These are phyloP conservation scores for Amanita exitialis DNA, from an alignment of 768 basidiomycete genomes.

Conservation along the genomic window DNA sequence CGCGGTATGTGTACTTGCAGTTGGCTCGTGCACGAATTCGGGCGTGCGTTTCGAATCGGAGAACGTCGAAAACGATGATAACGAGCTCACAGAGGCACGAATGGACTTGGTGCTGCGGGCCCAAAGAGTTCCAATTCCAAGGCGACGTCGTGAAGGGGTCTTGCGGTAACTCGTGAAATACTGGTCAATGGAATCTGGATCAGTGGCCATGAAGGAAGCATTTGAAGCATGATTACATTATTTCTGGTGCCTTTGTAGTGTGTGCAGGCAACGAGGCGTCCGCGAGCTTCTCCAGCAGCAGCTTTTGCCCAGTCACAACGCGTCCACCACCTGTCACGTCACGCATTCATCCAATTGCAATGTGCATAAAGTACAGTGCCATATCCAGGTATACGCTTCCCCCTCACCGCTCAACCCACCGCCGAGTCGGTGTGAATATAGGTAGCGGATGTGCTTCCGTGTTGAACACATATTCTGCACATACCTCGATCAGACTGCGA, in stretches of 20 bases:
- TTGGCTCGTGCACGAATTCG: not conserved
- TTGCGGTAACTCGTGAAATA: slow-evolving; percentile 18
- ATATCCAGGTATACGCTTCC: not conserved
- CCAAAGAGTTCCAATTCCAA: slow-evolving; percentile 1
- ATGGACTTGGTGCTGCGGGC: not conserved
- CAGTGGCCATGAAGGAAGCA: slow-evolving; percentile 13
- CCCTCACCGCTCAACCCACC: not conserved
- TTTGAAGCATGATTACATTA: slow-evolving; percentile 3
- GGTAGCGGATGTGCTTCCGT: slow-evolving; percentile 57
- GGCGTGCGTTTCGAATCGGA: not conserved
- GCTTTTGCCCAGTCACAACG: not conserved
- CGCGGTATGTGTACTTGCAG: not conserved
- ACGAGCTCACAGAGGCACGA: not conserved
- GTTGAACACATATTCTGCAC: slow-evolving; percentile 77
- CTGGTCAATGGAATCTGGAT: slow-evolving; percentile 15
- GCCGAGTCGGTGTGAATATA: slow-evolving; percentile 21
- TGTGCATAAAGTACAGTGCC: not conserved
- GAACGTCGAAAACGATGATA: not conserved
- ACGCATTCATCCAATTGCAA: too few species aligned
- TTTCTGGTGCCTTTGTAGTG: not conserved
- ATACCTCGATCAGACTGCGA: not conserved
- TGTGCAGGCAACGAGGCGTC: slow-evolving; percentile 3
- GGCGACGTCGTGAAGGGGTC: slow-evolving; percentile 16
- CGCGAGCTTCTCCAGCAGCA: not conserved
- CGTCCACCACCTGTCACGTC: not conserved